Base-by-base conservation (phyloP, 352 stramenopile species). In the Globisporangium nodosum region DNA sequence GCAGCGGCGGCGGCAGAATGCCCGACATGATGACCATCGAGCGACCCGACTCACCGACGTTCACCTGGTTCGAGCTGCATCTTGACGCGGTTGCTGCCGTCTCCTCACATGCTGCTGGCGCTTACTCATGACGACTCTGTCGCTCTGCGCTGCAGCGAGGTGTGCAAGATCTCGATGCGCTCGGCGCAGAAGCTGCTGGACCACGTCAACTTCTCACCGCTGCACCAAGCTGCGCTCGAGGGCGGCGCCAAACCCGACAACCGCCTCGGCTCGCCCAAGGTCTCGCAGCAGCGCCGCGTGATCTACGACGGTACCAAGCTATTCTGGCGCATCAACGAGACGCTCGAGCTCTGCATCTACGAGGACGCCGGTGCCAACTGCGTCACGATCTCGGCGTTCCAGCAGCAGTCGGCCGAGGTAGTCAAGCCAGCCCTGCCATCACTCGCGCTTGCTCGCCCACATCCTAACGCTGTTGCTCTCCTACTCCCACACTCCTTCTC, bases 321-420 rank as follows among this genome's bases (percentile, higher is more conserved):
- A 16, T 94, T 94, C 40, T 94, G 85, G 85, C 82, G 83, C 37
- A 84, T 91, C 56, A 93, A 93, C 58, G 83, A 93, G 65, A 94
- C 85, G 27, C 64, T 94, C 1, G 85, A 94, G 61, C 62, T 94
- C 31, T 88, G 82, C 54, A 89, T 94, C 54, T 88, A 88, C 56
- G 83, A 94, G 67, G 81, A 92, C 57, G 71, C 71, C 15, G 58
- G 77, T 3, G 77, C 68, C 21, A 88, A 91, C 64, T 79, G 70
- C 33, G 59, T 93, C 56, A 91, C 81, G 1, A 77, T 94, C 60
- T 64, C 72, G 15, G 82, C 73, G 4, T 85, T 87, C 43, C 71
- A 74, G n/a, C 81, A 85, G 20, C 68, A 78, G 42, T 65, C 70
- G 24, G 52, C 55, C 9, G 59, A 76, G 61, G 68, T 76, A 49